Evolutionary conservation across 2,329 filamentous ascomycete genomes (phyloP), one percentile per base, ranked within the genome.

Genomic region (Aspergillus uvarum): DNA sequence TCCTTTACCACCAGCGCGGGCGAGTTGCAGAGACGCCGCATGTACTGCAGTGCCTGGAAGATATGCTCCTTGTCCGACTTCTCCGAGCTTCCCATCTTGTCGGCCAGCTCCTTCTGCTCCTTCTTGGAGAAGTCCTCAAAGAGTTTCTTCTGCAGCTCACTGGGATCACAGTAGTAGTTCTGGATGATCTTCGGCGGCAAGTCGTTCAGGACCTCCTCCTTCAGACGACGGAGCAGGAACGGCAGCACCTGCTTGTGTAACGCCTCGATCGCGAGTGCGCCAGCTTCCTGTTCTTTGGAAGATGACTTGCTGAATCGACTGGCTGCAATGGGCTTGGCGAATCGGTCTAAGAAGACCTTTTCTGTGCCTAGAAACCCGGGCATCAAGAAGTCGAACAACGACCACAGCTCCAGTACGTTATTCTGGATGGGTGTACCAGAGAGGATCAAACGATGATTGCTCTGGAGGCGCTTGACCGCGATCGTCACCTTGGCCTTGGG

Each of bases 21-120:
- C 3, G 95, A 97, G 74, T 99, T 99, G 84, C 95, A 99, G 5
- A 99, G 86, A 79, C 98, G 98, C 62, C 96, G 92, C 96, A 99
- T 99, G 78, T 99, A 99, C 74, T 99, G 96, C 49, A 99, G 79
- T 4, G 96, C 95, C 75, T 98, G 94, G 89, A 99, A 99, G 67
- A 99, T 99, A 76, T 99, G 95, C 74, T 96, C 91, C 76, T 99
- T 99, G 66, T 92, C 89, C 63, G 96, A 91, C 74, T 96, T 96
- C 72, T 97, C 94, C 29, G 90, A 88, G 29, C 87, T 88, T 14
- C 89, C 88, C 12, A 94, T 92, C 72, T 96, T 92, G 31, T 92
- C 87, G 48, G 90, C 87, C 35, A 99, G 85, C 64, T 91, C 90
- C 77, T 92, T 96, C 71, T 92, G 89, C 74, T 99, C 94, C 67